Base-by-base conservation (phyloP, 2,329 filamentous ascomycete genomes). In the Fusarium brevicatenulatum region DNA sequence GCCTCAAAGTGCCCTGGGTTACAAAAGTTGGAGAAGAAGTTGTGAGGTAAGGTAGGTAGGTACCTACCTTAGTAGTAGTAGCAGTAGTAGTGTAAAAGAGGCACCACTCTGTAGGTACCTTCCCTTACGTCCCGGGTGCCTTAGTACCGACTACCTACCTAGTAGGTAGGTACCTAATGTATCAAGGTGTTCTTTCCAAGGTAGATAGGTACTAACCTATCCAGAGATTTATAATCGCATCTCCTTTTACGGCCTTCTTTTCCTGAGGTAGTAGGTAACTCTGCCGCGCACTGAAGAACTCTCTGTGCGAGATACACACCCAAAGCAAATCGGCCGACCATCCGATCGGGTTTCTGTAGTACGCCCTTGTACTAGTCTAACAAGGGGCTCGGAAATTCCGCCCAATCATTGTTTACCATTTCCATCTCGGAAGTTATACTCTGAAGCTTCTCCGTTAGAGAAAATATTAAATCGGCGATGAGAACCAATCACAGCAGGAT, bases 401-500 rank as follows among this genome's bases (percentile, higher is more conserved):
- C 34, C 64, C 63, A 67, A 67, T 67, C 44, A 46, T 50, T 50
- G 7, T 7, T 37, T 28, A 37, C 25, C 23, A n/a, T 28, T 10
- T 36, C 16, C 15, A 19, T 49, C 23, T 47, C 63, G 56, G 66
- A 34, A 56, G 34, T 67, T 50, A 50, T 36, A 9, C 23, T 19
- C 3, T 36, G 18, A 32, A 50, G 13, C 44, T n/a, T 50, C 32
- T 58, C 63, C 34, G n/a, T 54, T 16, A 36, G 25, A 57, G n/a
- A 47, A 49, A 36, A 57, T n/a, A 36, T 28, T n/a, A 52, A 60
- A 39, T 73, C 71, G 68, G 71, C 60, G 21, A 63, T 53, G 32
- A 40, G 36, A n/a, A 19, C 71, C 71, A 74, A 74, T 74, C 23
- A 44, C 37, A 42, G 25, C 49, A 9, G 39, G 19, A 19, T 19